Base-by-base conservation (phyloP, 257 asterid genomes). In the Catharanthus roseus region DNA sequence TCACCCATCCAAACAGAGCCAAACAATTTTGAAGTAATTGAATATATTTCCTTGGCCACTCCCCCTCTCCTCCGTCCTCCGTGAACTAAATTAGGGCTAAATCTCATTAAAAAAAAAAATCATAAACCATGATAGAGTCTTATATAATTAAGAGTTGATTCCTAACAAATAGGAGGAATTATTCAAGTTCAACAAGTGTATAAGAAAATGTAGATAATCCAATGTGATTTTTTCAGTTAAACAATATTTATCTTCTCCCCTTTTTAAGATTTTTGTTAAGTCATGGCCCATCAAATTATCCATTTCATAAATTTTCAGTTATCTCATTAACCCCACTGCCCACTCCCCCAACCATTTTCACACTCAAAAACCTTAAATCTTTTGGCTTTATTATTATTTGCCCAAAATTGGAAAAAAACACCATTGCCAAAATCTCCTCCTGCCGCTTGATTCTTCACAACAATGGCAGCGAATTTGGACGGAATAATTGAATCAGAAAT, bases 401-500 rank as follows among this genome's bases (percentile, higher is more conserved):
- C 53, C 53, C 13, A 47, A 47, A 47, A 3, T 21, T 5, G 2
- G 2, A 5, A 16, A 13, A 16, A 47, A n/a, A n/a, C n/a, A 13
- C n/a, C 13, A 15, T 1, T 18, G 13, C 16, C 21, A 1, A 49
- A 49, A 26, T 9, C 31, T 8, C 62, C 3, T 12, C 9, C 12
- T n/a, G 9, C 0, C 0, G 2, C n/a, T 3, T 29, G 10, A 28
- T 10, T 57, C 38, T 12, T 4, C 16, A 18, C 56, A 28, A 18
- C 0, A 28, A 78, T 70, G 79, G 72, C 73, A 1, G 44, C 28
- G 2, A 12, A 19, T 12, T 41, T 10, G 0, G 60, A 66, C 6
- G 77, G 75, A 9, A 75, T 19, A 3, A 74, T 73, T 29, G 89
- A 75, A 47, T 77, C 55, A 29, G 75, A 74, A 34, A 78, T 76